A percentile compares a stretch with the other conserved stretches of the same genome.
phyloP scores from a whole-genome alignment of 2,329 filamentous ascomycete species.

The Biscogniauxia marginata region DNA sequence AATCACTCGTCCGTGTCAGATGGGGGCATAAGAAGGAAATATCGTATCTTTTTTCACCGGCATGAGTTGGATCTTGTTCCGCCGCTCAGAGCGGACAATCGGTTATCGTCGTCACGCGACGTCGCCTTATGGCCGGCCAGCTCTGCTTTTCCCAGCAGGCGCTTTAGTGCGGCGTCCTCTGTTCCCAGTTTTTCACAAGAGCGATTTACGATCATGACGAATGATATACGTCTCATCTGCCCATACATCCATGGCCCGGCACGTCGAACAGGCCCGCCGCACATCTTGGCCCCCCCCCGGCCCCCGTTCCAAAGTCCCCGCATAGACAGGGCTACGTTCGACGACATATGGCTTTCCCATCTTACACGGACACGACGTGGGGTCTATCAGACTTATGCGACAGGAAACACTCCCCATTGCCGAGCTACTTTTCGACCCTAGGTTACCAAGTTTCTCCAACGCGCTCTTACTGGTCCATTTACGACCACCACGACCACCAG shows the following conservation, averaged over 20 bases:
- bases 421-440: neutral
- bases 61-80: neutral
- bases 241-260: neutral
- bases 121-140: neutral
- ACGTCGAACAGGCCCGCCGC: neutral
- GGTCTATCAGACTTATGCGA: neutral
- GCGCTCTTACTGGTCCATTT: neutral
- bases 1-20: neutral
- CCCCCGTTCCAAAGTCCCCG: neutral
- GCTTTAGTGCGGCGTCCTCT: neutral
- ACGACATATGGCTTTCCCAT: neutral
- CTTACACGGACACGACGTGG: neutral
- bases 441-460: neutral
- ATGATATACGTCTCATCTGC: neutral
- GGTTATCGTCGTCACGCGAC: neutral
- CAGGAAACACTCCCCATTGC: neutral
- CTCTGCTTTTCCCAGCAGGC: neutral
- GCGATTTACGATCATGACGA: neutral
- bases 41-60: neutral
- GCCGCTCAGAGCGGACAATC: neutral
- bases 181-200: neutral
- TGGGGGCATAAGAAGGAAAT: neutral
- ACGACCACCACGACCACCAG: neutral
- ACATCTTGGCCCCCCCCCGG: too few species aligned
- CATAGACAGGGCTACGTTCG: neutral